Percentiles rank a stretch among this genome's conserved stretches.
Conservation (phyloP, 441 rosid genomes). For the Corymbia calophylla region DNA sequence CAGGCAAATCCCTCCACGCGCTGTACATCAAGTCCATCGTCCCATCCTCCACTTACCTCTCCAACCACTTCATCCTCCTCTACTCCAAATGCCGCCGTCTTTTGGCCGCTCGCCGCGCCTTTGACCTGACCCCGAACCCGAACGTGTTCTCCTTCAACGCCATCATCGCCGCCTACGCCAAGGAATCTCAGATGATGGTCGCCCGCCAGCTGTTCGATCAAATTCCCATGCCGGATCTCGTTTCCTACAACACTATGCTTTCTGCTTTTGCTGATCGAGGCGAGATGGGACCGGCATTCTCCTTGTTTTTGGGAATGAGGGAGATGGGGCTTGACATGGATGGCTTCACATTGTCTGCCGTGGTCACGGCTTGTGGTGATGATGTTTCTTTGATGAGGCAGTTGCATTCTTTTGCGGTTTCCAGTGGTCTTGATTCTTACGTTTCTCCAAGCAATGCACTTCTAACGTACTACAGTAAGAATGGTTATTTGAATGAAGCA, state of each 20-base stretch:
- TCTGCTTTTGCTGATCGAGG: slow-evolving; percentile 62
- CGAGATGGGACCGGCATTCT: slow-evolving; percentile 27
- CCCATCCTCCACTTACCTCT: slow-evolving; percentile 63
- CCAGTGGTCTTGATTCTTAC: slow-evolving; percentile 54
- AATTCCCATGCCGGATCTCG: slow-evolving; percentile 69
- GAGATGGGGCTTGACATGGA: slow-evolving; percentile 39
- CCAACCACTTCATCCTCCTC: slow-evolving; percentile 83
- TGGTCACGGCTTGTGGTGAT: slow-evolving; percentile 46
- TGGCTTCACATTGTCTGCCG: slow-evolving; percentile 74
- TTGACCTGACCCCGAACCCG: slow-evolving; percentile 37
- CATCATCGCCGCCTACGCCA: slow-evolving; percentile 42
- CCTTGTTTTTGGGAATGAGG: slow-evolving; percentile 51
- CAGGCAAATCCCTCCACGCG: slow-evolving; percentile 63
- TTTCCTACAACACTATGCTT: slow-evolving; percentile 76
- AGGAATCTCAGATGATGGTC: slow-evolving; percentile 25
- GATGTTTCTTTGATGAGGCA: slow-evolving; percentile 36
- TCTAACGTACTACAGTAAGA: slow-evolving; percentile 52
- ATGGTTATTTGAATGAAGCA: slow-evolving; percentile 57
- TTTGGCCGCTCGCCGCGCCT: slow-evolving; percentile 37
- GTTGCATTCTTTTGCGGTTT: slow-evolving; percentile 56
- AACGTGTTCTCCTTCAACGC: slow-evolving; percentile 80
- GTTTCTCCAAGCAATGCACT: slow-evolving; percentile 64
- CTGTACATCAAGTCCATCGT: slow-evolving; percentile 53
- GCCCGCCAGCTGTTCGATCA: slow-evolving; percentile 72
- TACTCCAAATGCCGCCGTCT: slow-evolving; percentile 74